Evolutionary conservation across 1,284 basidiomycete genomes (phyloP).

Genomic region (Pterula multifida): DNA sequence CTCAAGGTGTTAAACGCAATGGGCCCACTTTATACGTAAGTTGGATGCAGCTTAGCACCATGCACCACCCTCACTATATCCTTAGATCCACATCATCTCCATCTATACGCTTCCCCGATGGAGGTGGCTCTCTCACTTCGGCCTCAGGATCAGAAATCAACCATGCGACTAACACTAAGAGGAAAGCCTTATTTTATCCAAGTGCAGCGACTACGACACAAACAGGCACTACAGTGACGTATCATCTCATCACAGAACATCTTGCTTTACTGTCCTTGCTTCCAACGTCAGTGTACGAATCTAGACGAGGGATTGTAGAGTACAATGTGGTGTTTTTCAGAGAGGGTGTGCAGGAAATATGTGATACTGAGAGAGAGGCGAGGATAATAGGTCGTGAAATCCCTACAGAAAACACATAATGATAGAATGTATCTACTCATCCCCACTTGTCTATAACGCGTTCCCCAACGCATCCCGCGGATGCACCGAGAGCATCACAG

Average conservation of each 20-base stretch:
- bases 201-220: constrained; percentile 28
- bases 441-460: no score
- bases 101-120: constrained; percentile 6
- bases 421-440: no score
- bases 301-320: constrained; percentile 74
- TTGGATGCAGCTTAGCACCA: constrained; percentile 5
- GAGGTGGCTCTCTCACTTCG: constrained; percentile 14
- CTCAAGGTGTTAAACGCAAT: constrained; percentile 82
- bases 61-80: constrained; percentile 2
- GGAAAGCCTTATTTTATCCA: constrained; percentile 34
- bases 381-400: constrained; percentile 20
- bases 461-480: no score
- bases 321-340: constrained; percentile 89
- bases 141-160: constrained; percentile 2
- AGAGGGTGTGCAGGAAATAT: constrained; percentile 69
- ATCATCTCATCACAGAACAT: constrained; percentile 75
- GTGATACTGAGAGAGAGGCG: constrained; percentile 54
- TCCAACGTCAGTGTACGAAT: constrained; percentile 70
- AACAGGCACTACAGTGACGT: constrained; percentile 63
- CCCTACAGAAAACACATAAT: constrained; percentile 1
- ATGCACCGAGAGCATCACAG: no score
- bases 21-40: constrained; percentile 72
- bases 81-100: constrained; percentile 23
- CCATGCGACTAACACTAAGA: constrained; percentile 5
- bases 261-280: constrained; percentile 77